Evolutionary conservation across 2,329 filamentous ascomycete genomes (phyloP), one percentile per base, ranked within the genome.

Genomic region (Pseudogymnoascus sp.): DNA sequence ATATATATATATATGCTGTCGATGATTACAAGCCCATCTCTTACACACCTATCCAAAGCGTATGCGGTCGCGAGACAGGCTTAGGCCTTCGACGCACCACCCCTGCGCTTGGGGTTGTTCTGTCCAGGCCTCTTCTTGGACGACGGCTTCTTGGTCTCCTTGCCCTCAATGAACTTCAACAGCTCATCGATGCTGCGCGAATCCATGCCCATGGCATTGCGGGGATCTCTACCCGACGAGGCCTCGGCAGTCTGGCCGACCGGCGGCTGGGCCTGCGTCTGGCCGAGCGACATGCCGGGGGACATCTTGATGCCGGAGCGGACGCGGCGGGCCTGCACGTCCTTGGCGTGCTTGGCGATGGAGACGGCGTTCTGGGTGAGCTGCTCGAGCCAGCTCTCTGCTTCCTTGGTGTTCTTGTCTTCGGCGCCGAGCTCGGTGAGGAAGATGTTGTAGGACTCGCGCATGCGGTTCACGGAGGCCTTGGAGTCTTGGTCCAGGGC

Each of bases 341-440:
- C 89, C 77, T 96, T 96, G 63, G 90, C 89, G 70, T 96, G 91
- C 78, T 95, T 97, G 58, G 92, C 93, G 67, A 97, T 91, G 34
- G 86, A 89, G 39, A 99, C 94, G 47, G 94, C 94, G 70, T 95
- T 97, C 74, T 95, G 90, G 0, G 93, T 97, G 62, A 99, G 83
- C 75, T 96, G 92, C 75, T 96, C 91, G 22, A 97, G 84, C 94
- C 94, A 99, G 70, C 84, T 90, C 78, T 96, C 92, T 2, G 94
- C 93, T 74, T 99, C 94, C 79, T 96, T 97, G 65, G 94, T 99
- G 79, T 99, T 97, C 75, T 92, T 91, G 74, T 97, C 92, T 38
- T 96, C 87, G 1, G 91, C 79, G 28, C 94, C 94, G 4, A 99
- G 86, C 70, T 94, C 86, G 62, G 80, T 78, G 65, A 92, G 84